Percentiles rank a stretch among this genome's conserved stretches.
phyloP scores from a whole-genome alignment of 176 grass and related monocot species.

The Carex myosuroides region DNA sequence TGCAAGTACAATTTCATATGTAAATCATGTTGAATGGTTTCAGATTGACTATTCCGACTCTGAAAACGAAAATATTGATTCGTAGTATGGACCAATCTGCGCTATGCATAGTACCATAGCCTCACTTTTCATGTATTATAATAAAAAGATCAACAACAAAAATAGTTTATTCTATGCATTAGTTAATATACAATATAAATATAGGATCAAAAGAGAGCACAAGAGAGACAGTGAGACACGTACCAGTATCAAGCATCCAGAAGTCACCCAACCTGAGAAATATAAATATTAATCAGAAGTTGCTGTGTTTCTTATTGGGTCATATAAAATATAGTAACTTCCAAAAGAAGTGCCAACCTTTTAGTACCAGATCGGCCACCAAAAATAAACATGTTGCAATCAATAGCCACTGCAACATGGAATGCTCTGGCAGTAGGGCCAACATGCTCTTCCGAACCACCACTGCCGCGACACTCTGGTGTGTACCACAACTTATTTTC shows the following conservation, averaged over 20 bases:
- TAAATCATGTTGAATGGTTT: too few species aligned
- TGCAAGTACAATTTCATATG: too few species aligned
- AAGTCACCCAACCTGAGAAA: constrained; percentile 76
- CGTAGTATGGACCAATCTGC: too few species aligned
- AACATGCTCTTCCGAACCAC: constrained; percentile 43
- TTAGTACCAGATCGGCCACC: constrained; percentile 70
- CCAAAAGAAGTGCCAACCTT: constrained; percentile 35
- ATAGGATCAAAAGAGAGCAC: not conserved
- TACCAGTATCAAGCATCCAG: constrained; percentile 97
- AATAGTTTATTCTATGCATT: not conserved
- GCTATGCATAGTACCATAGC: too few species aligned
- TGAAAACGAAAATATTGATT: too few species aligned
- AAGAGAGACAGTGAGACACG: not conserved
- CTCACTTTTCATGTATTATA: not conserved
- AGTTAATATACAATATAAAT: not conserved
- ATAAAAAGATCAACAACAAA: not conserved
- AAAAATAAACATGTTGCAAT: constrained; percentile 77
- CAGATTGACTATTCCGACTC: too few species aligned
- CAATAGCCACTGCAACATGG: constrained; percentile 66
- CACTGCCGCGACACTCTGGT: constrained; percentile 66
- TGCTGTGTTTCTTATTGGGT: not conserved
- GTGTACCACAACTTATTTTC: constrained; percentile 89
- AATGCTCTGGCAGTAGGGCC: constrained; percentile 76
- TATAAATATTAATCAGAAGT: constrained; percentile 8
- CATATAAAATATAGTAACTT: not conserved